A percentile compares a stretch with the other conserved stretches of the same genome.
These are phyloP conservation scores for Tricholoma sp. DNA, from an alignment of 768 basidiomycete genomes.

Conservation along the genomic window DNA sequence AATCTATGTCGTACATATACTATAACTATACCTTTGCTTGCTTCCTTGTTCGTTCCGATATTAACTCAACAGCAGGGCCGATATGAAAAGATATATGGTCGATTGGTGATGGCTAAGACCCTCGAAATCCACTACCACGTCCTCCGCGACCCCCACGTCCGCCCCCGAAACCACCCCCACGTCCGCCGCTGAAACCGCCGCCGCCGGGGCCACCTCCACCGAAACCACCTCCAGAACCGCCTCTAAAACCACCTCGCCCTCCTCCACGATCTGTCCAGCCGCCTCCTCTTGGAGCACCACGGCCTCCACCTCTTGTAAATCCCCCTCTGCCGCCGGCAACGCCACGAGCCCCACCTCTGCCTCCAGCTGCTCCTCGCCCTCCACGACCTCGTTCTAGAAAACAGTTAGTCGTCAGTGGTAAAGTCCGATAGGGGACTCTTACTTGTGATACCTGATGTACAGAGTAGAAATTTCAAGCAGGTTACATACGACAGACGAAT, in stretches of 20 bases:
- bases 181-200: not conserved
- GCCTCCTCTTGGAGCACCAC: slow-evolving; percentile 34
- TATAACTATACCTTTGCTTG: not conserved
- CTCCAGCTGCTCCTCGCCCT: slow-evolving; percentile 36
- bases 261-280: slow-evolving; percentile 33
- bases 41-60: not conserved
- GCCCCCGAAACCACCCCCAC: slow-evolving; percentile 9
- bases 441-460: slow-evolving; percentile 43
- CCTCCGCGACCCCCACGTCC: slow-evolving; percentile 21
- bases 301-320: slow-evolving; percentile 41
- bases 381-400: slow-evolving; percentile 35
- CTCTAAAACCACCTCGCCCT: slow-evolving; percentile 23
- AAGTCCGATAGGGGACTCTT: slow-evolving; percentile 20
- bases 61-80: not conserved
- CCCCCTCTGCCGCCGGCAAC: slow-evolving; percentile 41
- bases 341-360: slow-evolving; percentile 26
- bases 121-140: slow-evolving; percentile 35
- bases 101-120: slow-evolving; percentile 29
- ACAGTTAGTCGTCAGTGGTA: slow-evolving; percentile 5
- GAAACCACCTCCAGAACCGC: slow-evolving; percentile 8
- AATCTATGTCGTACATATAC: not conserved
- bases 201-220: slow-evolving; percentile 7
- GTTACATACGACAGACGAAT: slow-evolving; percentile 7
- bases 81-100: not conserved
- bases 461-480: not conserved